These are phyloP conservation scores for Otatea glauca DNA, from an alignment of 176 grass and related monocot species.

Conservation along the genomic window DNA sequence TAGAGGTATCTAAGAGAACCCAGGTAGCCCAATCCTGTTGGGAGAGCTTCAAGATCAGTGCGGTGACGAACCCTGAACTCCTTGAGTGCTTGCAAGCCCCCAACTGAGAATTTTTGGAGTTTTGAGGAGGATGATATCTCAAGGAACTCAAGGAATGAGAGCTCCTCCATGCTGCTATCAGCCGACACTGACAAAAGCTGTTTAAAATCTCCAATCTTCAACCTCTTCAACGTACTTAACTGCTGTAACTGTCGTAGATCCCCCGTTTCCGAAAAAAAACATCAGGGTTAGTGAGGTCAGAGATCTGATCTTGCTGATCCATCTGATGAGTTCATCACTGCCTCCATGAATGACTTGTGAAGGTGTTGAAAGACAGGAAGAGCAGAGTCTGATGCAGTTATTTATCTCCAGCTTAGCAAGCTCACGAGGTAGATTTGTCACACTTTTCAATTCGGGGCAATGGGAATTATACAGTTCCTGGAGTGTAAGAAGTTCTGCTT, in stretches of 20 bases:
- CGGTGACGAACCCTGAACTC: constrained; percentile 32
- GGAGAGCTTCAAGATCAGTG: constrained; percentile 9
- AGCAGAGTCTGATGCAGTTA: constrained; percentile 22
- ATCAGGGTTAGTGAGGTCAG: constrained; percentile 32
- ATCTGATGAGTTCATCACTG: constrained; percentile 26
- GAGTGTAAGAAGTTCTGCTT: constrained; percentile 42
- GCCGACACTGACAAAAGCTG: not conserved
- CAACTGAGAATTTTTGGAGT: constrained; percentile 3
- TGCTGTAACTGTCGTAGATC: not conserved
- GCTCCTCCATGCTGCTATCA: not conserved
- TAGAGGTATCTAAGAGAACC: constrained; percentile 1
- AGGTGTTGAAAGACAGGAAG: constrained; percentile 17
- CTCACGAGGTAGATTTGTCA: too few relatives aligned
- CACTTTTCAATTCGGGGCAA: not conserved
- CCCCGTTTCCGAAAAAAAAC: not conserved
- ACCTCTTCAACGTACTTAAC: constrained; percentile 20
- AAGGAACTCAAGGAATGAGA: constrained; percentile 30
- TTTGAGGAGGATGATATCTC: constrained; percentile 41
- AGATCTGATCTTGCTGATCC: constrained; percentile 19
- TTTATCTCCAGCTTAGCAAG: constrained; percentile 28
- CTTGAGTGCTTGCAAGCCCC: constrained; percentile 21
- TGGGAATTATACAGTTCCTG: not conserved
- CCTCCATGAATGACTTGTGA: not conserved
- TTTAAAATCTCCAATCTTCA: constrained; percentile 27
- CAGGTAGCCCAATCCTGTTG: constrained; percentile 7